Base-by-base conservation (phyloP, 2,329 filamentous ascomycete genomes). In the Cercospora sojina region DNA sequence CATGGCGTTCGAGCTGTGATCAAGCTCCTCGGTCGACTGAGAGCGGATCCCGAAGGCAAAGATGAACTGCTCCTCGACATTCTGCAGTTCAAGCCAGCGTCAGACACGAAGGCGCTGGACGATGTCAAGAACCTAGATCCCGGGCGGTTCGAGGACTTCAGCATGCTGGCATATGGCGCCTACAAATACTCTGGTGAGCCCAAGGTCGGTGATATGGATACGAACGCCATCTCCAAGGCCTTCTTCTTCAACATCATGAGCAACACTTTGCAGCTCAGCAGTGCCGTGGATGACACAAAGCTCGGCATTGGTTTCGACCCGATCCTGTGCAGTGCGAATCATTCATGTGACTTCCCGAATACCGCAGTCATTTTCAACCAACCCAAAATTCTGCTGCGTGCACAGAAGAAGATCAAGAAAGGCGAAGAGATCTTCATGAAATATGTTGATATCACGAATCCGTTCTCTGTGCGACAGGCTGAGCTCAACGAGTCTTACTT, bases 341-440 rank as follows among this genome's bases (percentile, higher is more conserved):
- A 90, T 73, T 88, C 85, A 51, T 90, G 88, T 73, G 80, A 83
- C 25, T 57, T 57, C 6, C 85, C 86, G 3, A 90, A 89, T 69
- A 82, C 84, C 2, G 82, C 82, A 31, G 80, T 87, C 18, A 80
- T 85, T 12, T 87, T 88, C 77, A 85, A 88, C 65, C 82, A 85
- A 20, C 77, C 82, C 3, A 74, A 78, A 32, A 75, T 87, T 9
- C 79, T 79, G 13, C 73, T 88, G 32, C 83, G 85, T 35, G 82
- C 86, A 0, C 76, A 88, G 1, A 78, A 77, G 12, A 79, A 82
- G 0, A 87, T 90, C 67, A 75, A 78, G 18, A 80, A 82, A 65
- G 83, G 81, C 67, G 83, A 87, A 31, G 86, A 90, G 73, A 80
- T 90, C 31, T 85, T 82, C 70, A 85, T 89, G 66, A 85, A 86